Base-by-base conservation (phyloP, 83 land plant genomes). In the Picea abies region DNA sequence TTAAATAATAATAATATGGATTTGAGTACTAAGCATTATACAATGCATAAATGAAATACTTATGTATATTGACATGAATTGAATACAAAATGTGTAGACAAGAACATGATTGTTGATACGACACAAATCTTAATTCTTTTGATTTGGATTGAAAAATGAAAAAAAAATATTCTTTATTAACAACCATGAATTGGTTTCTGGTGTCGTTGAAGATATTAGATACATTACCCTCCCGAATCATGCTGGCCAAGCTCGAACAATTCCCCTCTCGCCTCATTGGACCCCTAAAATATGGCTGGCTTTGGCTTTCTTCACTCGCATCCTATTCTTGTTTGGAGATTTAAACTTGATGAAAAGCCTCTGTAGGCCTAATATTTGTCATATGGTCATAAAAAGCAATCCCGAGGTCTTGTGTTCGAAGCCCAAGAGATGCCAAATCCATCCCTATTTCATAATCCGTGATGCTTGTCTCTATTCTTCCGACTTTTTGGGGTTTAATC, bases 401-500 rank as follows among this genome's bases (percentile, higher is more conserved):
- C 39, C 52, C 22, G 12, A 49, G 75, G 49, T 71, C 76, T 52
- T 71, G 76, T 8, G 76, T 71, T 19, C 52, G 52, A 39, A 37
- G 76, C 76, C 52, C 76, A 22, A 19, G 22, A 2, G 52, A 22
- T 17, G 5, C 72, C 44, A 15, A 8, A 4, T 17, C 41, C 19
- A 4, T 4, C 8, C 8, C 0, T 44, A 0, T 6, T 44, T 44
- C 49, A 44, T 44, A 5, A 44, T 44, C 49, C 5, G 8, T 5
- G 5, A 44, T 44, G 6, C 49, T 5, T 8, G 3, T 6, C 49
- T 32, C 39, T 26, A 29, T 26, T 7, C 1, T 4, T 17, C 5
- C 17, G 11, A 63, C 41, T 29, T 83, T 5, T 80, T 80, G 11
- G 86, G 88, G 76, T 82, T 81, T 67, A 82, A 83, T 78, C 63